Base-by-base conservation (phyloP, 192 early-diverging fungal genomes). In the Funneliformis mosseae region DNA sequence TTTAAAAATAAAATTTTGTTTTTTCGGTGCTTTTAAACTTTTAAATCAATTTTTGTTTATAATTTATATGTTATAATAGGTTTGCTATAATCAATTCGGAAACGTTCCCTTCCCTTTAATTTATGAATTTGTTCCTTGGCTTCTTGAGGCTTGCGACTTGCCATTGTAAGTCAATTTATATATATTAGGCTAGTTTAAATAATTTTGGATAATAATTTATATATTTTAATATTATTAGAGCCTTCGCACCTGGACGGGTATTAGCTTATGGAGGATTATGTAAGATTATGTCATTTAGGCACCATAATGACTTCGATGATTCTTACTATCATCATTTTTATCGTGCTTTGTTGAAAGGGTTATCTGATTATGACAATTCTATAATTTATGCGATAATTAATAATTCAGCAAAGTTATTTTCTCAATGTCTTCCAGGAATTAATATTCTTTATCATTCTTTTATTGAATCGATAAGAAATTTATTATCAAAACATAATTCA, bases 71-170 rank as follows among this genome's bases (percentile, higher is more conserved):
- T 48, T 42, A 33, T 5, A 46, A 61, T 71, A 91, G 86, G 86
- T 91, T 23, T 88, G 91, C 12, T 46, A 71, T 18, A 67, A 82
- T 23, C 91, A 95, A 79, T 95, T 85, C 66, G 83, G 85, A 9
- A 80, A 86, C 45, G 77, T 82, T n/a, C 60, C 83, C 21, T 90
- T 92, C 69, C 95, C 95, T 3, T 84, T 89, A 3, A 83, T 95
- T 1, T 94, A 93, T 66, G 93, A 96, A 60, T 91, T 95, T 81
- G 84, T 90, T 9, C 87, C 92, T 7, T 95, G 94, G 94, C 77
- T 96, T 33, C 92, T 97, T 59, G 87, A 95, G 81, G 92, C 93
- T 0, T 86, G 89, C 25, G 88, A 92, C 74, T 50, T 92, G 45
- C 81, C 86, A 62, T 77, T 74, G 93, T 94, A 84, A 80, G 84